Evolutionary conservation across 345 rosid species (phyloP).

Genomic region (Hirschfeldia incana): DNA sequence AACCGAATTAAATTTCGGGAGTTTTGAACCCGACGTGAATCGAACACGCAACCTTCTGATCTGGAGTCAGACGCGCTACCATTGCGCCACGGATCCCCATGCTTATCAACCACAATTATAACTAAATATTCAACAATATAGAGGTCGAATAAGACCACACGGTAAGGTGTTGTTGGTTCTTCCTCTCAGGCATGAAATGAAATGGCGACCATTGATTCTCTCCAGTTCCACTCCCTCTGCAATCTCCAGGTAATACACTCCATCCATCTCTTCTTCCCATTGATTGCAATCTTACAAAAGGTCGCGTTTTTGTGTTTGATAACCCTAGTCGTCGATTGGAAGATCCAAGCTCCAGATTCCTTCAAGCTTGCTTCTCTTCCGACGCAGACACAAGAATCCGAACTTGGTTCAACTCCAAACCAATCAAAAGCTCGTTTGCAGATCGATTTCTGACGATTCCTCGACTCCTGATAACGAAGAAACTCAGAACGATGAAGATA

Average conservation of each 20-base stretch:
- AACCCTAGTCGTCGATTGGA: constrained; percentile 45
- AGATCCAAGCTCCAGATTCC: constrained; percentile 37
- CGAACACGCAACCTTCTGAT: constrained; percentile 99
- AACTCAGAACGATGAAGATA: constrained; percentile 27
- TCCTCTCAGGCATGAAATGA: constrained; percentile 20
- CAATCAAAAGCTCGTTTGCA: constrained; percentile 27
- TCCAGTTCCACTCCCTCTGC: constrained; percentile 41
- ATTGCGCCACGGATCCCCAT: constrained; percentile 95
- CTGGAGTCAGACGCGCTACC: constrained; percentile 99
- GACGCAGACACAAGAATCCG: constrained; percentile 25
- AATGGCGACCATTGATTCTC: constrained; percentile 53
- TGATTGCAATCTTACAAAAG: background rate
- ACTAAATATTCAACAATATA: fast-evolving
- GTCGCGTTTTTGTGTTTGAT: background rate
- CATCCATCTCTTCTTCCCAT: background rate
- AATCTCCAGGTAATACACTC: constrained; percentile 37
- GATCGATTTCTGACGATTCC: constrained; percentile 45
- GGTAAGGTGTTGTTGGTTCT: background rate
- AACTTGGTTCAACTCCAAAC: constrained; percentile 24
- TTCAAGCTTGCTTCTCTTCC: constrained; percentile 38
- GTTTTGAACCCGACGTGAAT: constrained; percentile 88
- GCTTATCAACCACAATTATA: fast-evolving
- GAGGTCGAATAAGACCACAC: background rate
- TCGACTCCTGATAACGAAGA: constrained; percentile 39
- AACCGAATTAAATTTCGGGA: background rate